Evolutionary conservation across 306 rosid genomes (phyloP), one percentile per base, ranked within the genome.

Genomic region (Senna siamea): DNA sequence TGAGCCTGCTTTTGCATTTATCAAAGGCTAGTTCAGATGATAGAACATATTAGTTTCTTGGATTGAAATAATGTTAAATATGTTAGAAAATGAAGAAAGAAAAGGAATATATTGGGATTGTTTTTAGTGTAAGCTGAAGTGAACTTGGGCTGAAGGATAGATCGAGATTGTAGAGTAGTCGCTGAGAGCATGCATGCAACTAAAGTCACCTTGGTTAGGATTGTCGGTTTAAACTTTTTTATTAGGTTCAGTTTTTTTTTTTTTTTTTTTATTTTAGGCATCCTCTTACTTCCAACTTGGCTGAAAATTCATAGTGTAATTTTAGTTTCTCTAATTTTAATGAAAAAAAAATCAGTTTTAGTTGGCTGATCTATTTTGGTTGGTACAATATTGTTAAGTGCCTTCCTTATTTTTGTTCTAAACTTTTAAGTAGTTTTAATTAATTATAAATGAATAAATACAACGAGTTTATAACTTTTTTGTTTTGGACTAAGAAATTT

Each of bases 261-360:
- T 0, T 66, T 47, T 34, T 4, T 26, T 60, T 74, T 78, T 1
- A 4, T 23, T 17, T 22, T 76, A 46, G 22, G 40, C 60, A 69
- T 18, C 5, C 9, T 28, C 6, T 58, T 52, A 8, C 19, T 58
- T 58, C 40, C 13, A 59, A 32, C 38, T 60, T 34, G 46, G 7
- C 7, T 60, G 47, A 34, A 35, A 61, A 34, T 10, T 20, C 11
- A 17, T 35, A 4, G 2, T 35, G 43, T 61, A 57, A 19, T 28
- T 63, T 30, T 65, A 35, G 73, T 80, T 69, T 37, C 38, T 74
- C 20, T 18, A 37, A 37, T 61, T 37, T 38, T 9, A 56, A 48
- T 79, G 70, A 34, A n/a, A 28, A 38, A 66, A 51, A 28, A 9
- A 60, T 34, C 46, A 32, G 28, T 35, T 61, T 37, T 2, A 35